Base-by-base conservation (phyloP, 2,329 filamentous ascomycete genomes). In the Proliferodiscus dingleyae region DNA sequence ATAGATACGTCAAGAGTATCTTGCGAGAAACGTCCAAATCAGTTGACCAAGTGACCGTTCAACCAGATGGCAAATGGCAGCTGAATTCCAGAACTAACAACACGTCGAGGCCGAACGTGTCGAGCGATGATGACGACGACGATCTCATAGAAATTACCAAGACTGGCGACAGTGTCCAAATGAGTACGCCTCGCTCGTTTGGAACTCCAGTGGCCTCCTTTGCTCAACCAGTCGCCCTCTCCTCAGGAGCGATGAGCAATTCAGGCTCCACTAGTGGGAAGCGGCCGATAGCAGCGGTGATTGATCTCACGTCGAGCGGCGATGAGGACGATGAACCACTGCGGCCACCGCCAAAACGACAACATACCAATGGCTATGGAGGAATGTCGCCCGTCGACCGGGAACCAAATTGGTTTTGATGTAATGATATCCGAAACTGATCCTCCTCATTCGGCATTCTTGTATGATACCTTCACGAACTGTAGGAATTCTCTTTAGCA, bases 1-100 rank as follows among this genome's bases (percentile, higher is more conserved):
- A 22, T 46, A 88, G 85, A 60, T 95, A 95, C 63, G 89, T 95
- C 13, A 81, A 85, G 60, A 86, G 95, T 53, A 96, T 98, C 44
- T 70, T 98, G 21, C 73, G 78, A 45, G 81, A 78, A 26, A 95
- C 91, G 0, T 68, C 82, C 0, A 74, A 73, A 32, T 81, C 78
- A 16, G 72, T 84, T 0, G 89, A 96, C 46, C 87, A 95, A 56
- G 89, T 97, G 21, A 90, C 84, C 1, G 88, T 98, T 33, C 88
- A 97, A 58, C 89, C 91, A 1, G 77, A 89, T 54, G 93, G 91
- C 2, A 73, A 75, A 55, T 98, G 93, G 93, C 71, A 74, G 9
- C 37, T 59, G 5, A 51, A 63, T 32, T 49, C 37, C 7, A 61
- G 59, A 49, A 47, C 50, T 16, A 45, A 60, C 23, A 22, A 42